These are phyloP conservation scores for Ustilago curta DNA, from an alignment of 1,284 basidiomycete genomes.

Conservation along the genomic window DNA sequence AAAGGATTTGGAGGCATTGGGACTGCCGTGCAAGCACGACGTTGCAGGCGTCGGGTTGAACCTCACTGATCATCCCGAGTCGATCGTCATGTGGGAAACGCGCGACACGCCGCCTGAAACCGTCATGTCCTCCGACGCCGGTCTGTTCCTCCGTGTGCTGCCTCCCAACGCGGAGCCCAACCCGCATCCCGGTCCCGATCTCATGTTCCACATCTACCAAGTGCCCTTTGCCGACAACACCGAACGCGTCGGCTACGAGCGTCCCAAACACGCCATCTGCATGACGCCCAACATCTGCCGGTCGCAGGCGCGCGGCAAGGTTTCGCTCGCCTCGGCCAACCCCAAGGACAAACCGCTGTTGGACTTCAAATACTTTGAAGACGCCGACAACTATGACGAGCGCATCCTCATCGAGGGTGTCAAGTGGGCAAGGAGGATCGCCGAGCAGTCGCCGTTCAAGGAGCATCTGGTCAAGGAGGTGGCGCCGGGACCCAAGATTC, in stretches of 20 bases:
- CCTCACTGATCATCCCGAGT: conserved; percentile 73
- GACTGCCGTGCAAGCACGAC: conserved; percentile 70
- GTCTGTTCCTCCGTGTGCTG: conserved; percentile 66
- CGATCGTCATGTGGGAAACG: conserved; percentile 69
- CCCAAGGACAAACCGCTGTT: conserved; percentile 71
- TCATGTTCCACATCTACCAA: conserved; percentile 70
- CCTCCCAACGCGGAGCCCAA: conserved; percentile 55
- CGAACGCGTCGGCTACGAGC: conserved; percentile 66
- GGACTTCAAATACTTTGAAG: conserved; percentile 73
- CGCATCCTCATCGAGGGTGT: conserved; percentile 72
- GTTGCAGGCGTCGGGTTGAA: conserved; percentile 74
- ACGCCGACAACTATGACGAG: conserved; percentile 72
- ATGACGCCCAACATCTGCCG: conserved; percentile 71
- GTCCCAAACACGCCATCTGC: conserved; percentile 69
- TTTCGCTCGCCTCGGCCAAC: conserved; percentile 70
- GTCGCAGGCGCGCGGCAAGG: conserved; percentile 69
- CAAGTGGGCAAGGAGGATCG: conserved; percentile 73
- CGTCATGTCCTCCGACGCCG: conserved; percentile 69
- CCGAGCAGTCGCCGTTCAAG: conserved; percentile 71
- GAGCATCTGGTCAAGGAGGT: conserved; percentile 70
- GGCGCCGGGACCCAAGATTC: conserved; percentile 67
- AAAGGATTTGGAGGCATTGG: conserved; percentile 70
- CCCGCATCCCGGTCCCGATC: conserved; percentile 65
- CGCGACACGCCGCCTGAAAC: conserved; percentile 67
- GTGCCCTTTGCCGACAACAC: conserved; percentile 68